Conservation (phyloP, 2,329 filamentous ascomycete genomes). For the Diaporthe citriasiana region DNA sequence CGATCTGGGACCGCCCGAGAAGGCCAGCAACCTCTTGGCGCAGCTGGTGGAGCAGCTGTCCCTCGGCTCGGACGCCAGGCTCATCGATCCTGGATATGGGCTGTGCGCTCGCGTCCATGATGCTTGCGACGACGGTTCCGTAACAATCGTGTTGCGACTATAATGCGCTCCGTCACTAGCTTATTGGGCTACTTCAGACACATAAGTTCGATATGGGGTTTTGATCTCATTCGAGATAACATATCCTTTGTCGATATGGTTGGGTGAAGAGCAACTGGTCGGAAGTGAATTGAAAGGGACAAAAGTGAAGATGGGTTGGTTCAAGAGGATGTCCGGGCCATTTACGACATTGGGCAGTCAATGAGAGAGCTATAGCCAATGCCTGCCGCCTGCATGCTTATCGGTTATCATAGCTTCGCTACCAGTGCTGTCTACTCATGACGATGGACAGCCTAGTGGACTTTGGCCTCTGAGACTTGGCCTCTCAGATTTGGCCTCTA, state of each 20-base stretch:
- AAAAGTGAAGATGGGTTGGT: conserved; percentile 8
- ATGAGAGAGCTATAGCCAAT: neutral
- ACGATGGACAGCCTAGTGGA: neutral
- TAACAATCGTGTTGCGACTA: conserved; percentile 18
- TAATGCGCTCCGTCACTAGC: conserved; percentile 4
- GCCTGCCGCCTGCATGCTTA: conserved; percentile 14
- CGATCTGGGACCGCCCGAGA: conserved; percentile 75
- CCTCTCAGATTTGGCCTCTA: neutral
- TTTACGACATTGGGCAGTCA: conserved; percentile 13
- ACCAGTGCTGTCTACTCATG: neutral
- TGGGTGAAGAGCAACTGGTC: neutral
- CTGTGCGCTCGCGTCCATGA: conserved; percentile 45
- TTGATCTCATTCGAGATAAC: conserved; percentile 11
- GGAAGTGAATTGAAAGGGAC: neutral
- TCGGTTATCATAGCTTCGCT: conserved; percentile 19
- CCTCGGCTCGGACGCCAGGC: conserved; percentile 76
- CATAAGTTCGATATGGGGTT: conserved; percentile 20
- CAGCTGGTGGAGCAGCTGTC: conserved; percentile 72
- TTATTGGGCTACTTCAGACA: conserved; percentile 25
- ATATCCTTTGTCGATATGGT: conserved; percentile 22
- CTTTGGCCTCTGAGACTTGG: neutral
- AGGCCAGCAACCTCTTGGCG: conserved; percentile 81
- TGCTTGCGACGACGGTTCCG: conserved; percentile 30
- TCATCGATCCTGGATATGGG: conserved; percentile 67
- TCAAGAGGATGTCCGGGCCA: neutral